These are phyloP conservation scores for Incumbomyces delicatus DNA, from an alignment of 2,329 filamentous ascomycete species.

Conservation along the genomic window DNA sequence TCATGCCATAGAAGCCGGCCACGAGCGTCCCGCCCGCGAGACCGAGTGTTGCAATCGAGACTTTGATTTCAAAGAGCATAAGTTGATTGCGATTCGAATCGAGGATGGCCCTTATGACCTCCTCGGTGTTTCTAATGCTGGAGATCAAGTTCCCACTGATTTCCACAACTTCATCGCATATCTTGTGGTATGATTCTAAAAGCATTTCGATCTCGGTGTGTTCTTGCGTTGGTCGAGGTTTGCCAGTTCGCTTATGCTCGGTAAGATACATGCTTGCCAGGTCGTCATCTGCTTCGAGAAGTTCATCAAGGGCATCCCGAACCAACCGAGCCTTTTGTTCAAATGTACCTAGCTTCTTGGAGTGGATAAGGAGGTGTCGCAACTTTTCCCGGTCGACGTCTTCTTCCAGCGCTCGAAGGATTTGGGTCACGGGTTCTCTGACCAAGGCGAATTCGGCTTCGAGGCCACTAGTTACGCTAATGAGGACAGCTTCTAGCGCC, in stretches of 20 bases:
- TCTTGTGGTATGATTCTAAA: slow-evolving; percentile 92
- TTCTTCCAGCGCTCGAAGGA: slow-evolving; percentile 83
- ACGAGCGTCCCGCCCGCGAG: slow-evolving; percentile 89
- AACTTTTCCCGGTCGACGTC: slow-evolving; percentile 95
- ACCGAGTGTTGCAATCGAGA: slow-evolving; percentile 90
- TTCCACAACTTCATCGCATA: slow-evolving; percentile 96
- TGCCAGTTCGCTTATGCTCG: slow-evolving; percentile 64
- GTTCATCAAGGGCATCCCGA: slow-evolving; percentile 85
- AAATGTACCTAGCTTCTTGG: slow-evolving; percentile 91
- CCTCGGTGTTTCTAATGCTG: slow-evolving; percentile 93
- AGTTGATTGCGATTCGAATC: slow-evolving; percentile 97
- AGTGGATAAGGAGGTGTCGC: slow-evolving; percentile 79
- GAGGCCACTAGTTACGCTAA: slow-evolving; percentile 82
- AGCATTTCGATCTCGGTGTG: slow-evolving; percentile 97
- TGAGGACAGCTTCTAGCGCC: slow-evolving; percentile 86
- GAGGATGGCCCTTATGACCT: slow-evolving; percentile 93
- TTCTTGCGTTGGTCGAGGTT: slow-evolving; percentile 66
- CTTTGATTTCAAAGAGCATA: slow-evolving; percentile 94
- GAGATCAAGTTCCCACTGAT: slow-evolving; percentile 86
- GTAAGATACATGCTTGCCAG: slow-evolving; percentile 90
- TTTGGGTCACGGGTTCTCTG: slow-evolving; percentile 79
- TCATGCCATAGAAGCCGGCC: slow-evolving; percentile 99
- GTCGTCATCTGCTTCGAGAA: slow-evolving; percentile 94
- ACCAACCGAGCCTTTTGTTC: slow-evolving; percentile 94
- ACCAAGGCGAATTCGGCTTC: slow-evolving; percentile 94